Percentiles rank a stretch among this genome's conserved stretches.
phyloP scores from a whole-genome alignment of 768 basidiomycete species.

The Multifurca ochricompacta region DNA sequence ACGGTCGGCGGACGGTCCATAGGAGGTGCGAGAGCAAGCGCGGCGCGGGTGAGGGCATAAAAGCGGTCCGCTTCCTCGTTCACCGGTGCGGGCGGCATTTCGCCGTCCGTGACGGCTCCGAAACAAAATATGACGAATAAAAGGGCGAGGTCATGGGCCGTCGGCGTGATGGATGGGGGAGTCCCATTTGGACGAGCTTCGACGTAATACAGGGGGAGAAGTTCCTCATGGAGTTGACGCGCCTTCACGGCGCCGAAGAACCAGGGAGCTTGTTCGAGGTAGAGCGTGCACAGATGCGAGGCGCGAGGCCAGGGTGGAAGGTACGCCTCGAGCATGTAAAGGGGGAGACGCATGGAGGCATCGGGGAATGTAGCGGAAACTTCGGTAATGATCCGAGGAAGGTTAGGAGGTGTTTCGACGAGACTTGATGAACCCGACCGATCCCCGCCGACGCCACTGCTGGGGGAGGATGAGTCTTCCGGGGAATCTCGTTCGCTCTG shows the following conservation, averaged over 20 bases:
- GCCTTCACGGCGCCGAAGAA: constrained; percentile 66
- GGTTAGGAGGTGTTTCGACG: neutral
- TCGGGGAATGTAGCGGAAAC: constrained; percentile 11
- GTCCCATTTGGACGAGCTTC: constrained; percentile 30
- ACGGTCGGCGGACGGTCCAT: constrained; percentile 66
- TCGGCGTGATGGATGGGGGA: neutral
- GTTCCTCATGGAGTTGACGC: constrained; percentile 54
- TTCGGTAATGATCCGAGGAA: constrained; percentile 4
- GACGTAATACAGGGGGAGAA: constrained; percentile 59
- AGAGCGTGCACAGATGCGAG: constrained; percentile 51
- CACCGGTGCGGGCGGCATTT: constrained; percentile 35
- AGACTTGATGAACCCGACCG: neutral
- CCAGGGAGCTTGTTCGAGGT: constrained; percentile 75
- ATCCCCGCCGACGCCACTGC: neutral
- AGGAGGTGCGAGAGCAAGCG: constrained; percentile 59
- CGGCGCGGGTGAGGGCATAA: constrained; percentile 55
- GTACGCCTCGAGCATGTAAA: constrained; percentile 31
- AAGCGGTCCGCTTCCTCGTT: constrained; percentile 44
- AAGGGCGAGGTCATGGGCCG: constrained; percentile 13
- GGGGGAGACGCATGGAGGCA: neutral
- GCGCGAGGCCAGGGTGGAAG: constrained; percentile 57
- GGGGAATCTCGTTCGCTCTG: constrained; percentile 8
- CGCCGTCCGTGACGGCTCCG: constrained; percentile 8
- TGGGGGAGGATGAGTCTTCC: neutral
- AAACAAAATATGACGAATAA: constrained; percentile 10